These are phyloP conservation scores for Umbilicaria muhlenbergii DNA, from an alignment of 495 filamentous ascomycete genomes.

Conservation along the genomic window DNA sequence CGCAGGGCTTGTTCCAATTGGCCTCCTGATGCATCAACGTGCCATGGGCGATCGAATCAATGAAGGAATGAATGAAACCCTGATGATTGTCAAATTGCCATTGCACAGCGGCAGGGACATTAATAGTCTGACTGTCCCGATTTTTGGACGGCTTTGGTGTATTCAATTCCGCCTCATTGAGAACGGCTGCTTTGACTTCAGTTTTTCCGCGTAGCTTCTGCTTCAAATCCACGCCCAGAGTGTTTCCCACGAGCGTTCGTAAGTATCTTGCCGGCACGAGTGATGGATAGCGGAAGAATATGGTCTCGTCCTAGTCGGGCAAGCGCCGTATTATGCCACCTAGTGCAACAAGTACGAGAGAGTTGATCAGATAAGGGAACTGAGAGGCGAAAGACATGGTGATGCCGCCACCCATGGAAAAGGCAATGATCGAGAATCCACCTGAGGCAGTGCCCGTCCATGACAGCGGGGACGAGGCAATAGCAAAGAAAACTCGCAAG, in stretches of 20 bases:
- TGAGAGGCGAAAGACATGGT: conserved; percentile 7
- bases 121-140: conserved; percentile 11
- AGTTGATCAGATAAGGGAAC: conserved; percentile 4
- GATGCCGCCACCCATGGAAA: conserved; percentile 8
- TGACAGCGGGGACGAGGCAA: conserved; percentile 2
- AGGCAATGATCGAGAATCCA: conserved; percentile 9
- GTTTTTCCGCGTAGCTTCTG: conserved; percentile 9
- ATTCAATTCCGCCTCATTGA: neutral
- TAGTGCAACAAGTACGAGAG: conserved; percentile 6
- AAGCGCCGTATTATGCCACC: conserved; percentile 6
- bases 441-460: conserved; percentile 4
- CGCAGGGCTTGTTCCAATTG: conserved; percentile 29
- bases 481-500: conserved; percentile 6
- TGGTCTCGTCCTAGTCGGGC: conserved; percentile 10
- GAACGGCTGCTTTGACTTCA: neutral
- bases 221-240: conserved; percentile 10
- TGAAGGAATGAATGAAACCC: conserved; percentile 40
- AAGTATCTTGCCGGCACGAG: conserved; percentile 3
- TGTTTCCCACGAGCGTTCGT: conserved; percentile 2
- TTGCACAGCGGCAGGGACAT: conserved; percentile 27
- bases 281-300: conserved; percentile 8
- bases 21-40: conserved; percentile 39
- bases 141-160: conserved; percentile 22
- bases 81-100: conserved; percentile 41
- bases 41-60: conserved; percentile 35